These are phyloP conservation scores for Melampsora larici-populina DNA, from an alignment of 1,284 basidiomycete species.

Conservation along the genomic window DNA sequence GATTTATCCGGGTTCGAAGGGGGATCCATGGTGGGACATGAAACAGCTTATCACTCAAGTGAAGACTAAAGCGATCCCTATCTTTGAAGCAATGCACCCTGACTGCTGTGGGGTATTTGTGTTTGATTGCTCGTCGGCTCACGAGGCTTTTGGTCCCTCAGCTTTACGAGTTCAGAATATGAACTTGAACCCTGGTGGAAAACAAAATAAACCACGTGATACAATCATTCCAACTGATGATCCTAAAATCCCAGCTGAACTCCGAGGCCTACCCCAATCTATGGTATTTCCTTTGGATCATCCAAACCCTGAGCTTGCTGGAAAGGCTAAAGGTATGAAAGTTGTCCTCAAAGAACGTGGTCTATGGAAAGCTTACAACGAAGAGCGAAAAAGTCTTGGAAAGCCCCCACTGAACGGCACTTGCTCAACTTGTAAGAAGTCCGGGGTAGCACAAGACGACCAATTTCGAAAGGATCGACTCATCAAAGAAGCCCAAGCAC, in stretches of 20 bases:
- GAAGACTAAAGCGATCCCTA: neutral
- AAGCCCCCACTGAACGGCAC: neutral
- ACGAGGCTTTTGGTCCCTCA: neutral
- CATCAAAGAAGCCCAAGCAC: neutral
- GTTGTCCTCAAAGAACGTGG: neutral
- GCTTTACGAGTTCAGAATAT: constrained; percentile 9
- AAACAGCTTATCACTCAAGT: constrained; percentile 3
- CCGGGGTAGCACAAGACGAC: neutral
- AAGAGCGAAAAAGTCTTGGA: neutral
- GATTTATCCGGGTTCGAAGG: constrained; percentile 15
- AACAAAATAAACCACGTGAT: neutral
- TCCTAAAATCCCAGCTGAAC: neutral
- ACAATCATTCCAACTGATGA: neutral
- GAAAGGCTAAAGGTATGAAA: constrained; percentile 8
- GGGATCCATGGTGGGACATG: too few species aligned
- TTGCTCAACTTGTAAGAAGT: neutral
- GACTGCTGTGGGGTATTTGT: too few species aligned
- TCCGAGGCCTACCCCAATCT: neutral
- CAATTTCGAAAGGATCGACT: too few species aligned
- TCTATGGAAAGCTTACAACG: neutral
- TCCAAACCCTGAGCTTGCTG: neutral
- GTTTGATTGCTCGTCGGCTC: neutral
- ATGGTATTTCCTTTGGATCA: neutral
- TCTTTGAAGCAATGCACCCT: constrained; percentile 12
- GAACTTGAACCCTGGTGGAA: constrained; percentile 4